phyloP scores from a whole-genome alignment of 768 basidiomycete genomes.

The Rhizopogon roseolus region DNA sequence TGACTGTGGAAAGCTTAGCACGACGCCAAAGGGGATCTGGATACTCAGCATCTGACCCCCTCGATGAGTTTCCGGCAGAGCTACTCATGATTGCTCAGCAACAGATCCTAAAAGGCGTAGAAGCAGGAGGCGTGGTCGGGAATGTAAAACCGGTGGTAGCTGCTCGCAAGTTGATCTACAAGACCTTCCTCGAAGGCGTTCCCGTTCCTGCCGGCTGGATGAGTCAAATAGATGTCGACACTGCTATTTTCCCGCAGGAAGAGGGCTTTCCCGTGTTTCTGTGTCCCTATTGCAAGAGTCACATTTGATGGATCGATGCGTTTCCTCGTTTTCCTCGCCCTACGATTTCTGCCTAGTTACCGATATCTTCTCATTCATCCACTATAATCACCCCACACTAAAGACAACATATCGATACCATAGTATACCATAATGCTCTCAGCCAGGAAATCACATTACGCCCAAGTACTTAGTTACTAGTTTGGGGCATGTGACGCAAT shows the following conservation, averaged over 20 bases:
- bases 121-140: slow-evolving; percentile 42
- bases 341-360: neutral
- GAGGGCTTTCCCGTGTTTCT: slow-evolving; percentile 23
- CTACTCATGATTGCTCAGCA: slow-evolving; percentile 45
- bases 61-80: slow-evolving; percentile 27
- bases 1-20: neutral
- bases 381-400: too few species aligned
- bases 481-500: neutral
- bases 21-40: neutral
- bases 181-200: slow-evolving; percentile 20
- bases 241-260: slow-evolving; percentile 14
- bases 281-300: slow-evolving; percentile 41
- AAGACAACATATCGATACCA: neutral
- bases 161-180: slow-evolving; percentile 45
- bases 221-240: slow-evolving; percentile 16
- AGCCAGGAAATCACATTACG: neutral
- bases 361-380: neutral
- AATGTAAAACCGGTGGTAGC: slow-evolving; percentile 43
- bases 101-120: slow-evolving; percentile 46
- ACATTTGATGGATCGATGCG: slow-evolving; percentile 28
- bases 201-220: slow-evolving; percentile 40
- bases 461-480: neutral
- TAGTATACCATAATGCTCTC: neutral
- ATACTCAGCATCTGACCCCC: neutral
- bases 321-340: neutral